These are phyloP conservation scores for Linnemannia zychae DNA, from an alignment of 192 early-diverging fungal genomes.

Conservation along the genomic window DNA sequence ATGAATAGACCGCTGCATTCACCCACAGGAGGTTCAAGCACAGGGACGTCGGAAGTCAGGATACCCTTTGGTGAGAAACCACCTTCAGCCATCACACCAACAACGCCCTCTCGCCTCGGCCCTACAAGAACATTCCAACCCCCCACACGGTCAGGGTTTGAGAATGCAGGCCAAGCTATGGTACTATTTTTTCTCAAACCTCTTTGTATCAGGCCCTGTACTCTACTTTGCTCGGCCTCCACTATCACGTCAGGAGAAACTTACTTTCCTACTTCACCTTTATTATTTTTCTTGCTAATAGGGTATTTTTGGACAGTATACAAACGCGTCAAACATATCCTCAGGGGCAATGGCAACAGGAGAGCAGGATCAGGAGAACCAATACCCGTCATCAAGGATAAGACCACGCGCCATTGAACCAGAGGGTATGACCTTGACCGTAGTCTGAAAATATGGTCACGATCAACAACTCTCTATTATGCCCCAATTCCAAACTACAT, in stretches of 20 bases:
- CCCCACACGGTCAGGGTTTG: not conserved
- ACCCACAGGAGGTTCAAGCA: constrained; percentile 1
- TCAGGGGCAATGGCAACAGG: not conserved
- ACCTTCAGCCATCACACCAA: not conserved
- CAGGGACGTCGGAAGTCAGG: constrained; percentile 7
- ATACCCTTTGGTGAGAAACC: constrained; percentile 36
- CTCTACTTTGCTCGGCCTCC: not conserved
- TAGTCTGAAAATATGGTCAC: not conserved
- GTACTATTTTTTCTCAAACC: not conserved
- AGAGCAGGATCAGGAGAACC: constrained; percentile 33
- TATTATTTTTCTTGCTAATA: not conserved
- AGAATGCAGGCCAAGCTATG: constrained; percentile 8
- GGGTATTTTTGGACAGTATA: constrained; percentile 16
- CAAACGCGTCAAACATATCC: constrained; percentile 9
- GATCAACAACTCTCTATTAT: not conserved
- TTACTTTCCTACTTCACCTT: not conserved
- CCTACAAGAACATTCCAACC: not conserved
- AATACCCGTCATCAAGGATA: constrained; percentile 14
- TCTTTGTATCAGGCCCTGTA: not conserved
- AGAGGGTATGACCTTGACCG: constrained; percentile 17
- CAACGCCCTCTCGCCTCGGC: not conserved
- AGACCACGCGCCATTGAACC: constrained; percentile 22
- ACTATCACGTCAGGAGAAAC: not conserved
- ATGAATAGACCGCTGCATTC: constrained; percentile 25
- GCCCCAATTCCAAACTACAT: not conserved